Conservation (phyloP, 2,329 filamentous ascomycete species). For the Scortechinia acanthostroma region DNA sequence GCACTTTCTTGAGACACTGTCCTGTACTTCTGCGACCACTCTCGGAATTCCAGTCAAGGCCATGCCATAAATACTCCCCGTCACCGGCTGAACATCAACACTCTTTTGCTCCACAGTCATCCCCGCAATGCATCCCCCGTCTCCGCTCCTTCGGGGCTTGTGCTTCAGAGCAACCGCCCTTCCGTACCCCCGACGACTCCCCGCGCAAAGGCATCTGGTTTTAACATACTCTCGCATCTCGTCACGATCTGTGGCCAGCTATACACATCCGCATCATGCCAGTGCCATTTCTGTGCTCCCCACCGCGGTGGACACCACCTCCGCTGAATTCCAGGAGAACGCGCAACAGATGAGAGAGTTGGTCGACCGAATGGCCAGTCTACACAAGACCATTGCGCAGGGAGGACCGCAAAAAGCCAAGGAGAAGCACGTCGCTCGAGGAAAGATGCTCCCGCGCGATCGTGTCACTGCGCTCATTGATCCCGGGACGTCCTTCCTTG, state of each 20-base stretch:
- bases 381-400: slow-evolving; percentile 66
- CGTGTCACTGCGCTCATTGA: slow-evolving; percentile 82
- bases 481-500: slow-evolving; percentile 81
- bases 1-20: too few species aligned
- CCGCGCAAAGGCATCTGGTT: slow-evolving; percentile 11
- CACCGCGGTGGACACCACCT: slow-evolving; percentile 69
- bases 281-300: slow-evolving; percentile 75
- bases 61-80: too few species aligned
- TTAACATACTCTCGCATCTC: slow-evolving; percentile 4
- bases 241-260: slow-evolving; percentile 55
- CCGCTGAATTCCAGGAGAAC: slow-evolving; percentile 77
- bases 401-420: slow-evolving; percentile 77
- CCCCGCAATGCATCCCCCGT: slow-evolving; percentile 16
- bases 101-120: slow-evolving; percentile 3
- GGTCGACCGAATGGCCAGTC: slow-evolving; percentile 56
- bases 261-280: slow-evolving; percentile 76
- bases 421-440: slow-evolving; percentile 77
- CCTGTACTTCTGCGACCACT: too few species aligned
- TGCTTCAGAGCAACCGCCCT: slow-evolving; percentile 13
- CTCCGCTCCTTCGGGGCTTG: slow-evolving; percentile 25
- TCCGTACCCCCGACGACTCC: slow-evolving; percentile 12
- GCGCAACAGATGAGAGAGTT: slow-evolving; percentile 69
- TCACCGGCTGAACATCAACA: too few species aligned
- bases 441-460: slow-evolving; percentile 92
- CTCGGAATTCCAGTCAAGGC: too few species aligned